Evolutionary conservation across 371 early-diverging fungal species (phyloP).

Genomic region (Circinella minor): DNA sequence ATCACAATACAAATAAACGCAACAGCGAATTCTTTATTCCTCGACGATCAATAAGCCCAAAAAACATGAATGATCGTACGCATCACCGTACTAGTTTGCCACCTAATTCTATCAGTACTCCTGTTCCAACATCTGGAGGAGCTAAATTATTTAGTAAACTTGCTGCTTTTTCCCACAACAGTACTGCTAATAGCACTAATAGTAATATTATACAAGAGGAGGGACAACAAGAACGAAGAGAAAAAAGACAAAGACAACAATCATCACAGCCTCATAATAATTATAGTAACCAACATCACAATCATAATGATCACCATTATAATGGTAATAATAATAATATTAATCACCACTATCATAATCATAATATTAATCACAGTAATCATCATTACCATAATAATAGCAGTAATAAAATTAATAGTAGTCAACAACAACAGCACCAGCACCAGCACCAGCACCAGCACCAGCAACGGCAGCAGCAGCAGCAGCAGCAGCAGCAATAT

Average conservation of each 20-base stretch:
- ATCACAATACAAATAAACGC: slow-evolving; percentile 6
- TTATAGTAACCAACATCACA: too few species aligned
- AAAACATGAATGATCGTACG: neutral
- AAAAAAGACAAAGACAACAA: neutral
- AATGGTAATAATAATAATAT: too few species aligned
- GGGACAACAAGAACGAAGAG: slow-evolving; percentile 2
- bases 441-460: neutral
- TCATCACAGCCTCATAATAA: neutral
- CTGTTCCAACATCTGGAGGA: neutral
- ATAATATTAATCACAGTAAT: too few species aligned
- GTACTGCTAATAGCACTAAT: neutral
- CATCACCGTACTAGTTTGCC: neutral
- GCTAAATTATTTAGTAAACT: neutral
- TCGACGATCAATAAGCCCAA: neutral
- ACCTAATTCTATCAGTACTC: neutral
- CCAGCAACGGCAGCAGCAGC: neutral
- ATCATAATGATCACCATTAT: too few species aligned
- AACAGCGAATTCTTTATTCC: slow-evolving; percentile 1
- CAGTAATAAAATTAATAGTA: too few species aligned
- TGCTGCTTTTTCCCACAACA: neutral
- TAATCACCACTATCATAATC: too few species aligned
- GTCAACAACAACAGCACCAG: too few species aligned
- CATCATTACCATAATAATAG: too few species aligned
- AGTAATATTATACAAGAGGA: neutral
- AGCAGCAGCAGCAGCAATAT: neutral